Base-by-base conservation (phyloP, 495 filamentous ascomycete species). In the Penicillium nucicola region DNA sequence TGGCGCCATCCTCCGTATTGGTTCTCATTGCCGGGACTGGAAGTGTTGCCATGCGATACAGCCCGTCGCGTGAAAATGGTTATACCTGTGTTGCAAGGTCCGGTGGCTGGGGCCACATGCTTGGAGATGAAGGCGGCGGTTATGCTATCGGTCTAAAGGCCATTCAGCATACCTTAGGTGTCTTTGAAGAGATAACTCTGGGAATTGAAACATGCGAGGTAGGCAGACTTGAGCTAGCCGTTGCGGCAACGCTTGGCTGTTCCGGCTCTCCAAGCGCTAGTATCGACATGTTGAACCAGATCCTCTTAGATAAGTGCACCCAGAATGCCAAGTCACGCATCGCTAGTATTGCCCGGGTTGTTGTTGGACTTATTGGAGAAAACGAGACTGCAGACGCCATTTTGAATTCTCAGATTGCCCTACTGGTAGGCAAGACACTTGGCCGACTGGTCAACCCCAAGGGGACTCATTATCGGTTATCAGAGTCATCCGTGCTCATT, bases 81-180 rank as follows among this genome's bases (percentile, higher is more conserved):
- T 56, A 60, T 31, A 14, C 43, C 6, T 60, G 61, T 10, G 46
- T 59, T n/a, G 61, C 58, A 25, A 65, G 65, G 5, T 54, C 61
- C 5, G 70, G 68, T 5, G 70, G 70, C 5, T 74, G 68, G 70
- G 68, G 68, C 6, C 60, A 69, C 40, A 48, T 70, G 14, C 53
- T 74, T 5, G 67, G 70, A 0, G 69, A 74, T 32, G 65, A 72
- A 36, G 70, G 67, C 1, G 62, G 63, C 1, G 69, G 67, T 4
- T 70, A 68, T 50, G 57, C 58, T 2, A 72, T 74, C 10, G 70
- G 69, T 5, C 40, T 64, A 14, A 52, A 58, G 30, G 65, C 65
- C 0, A 56, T 67, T 25, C 61, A 61, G 32, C 50, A 62, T n/a
- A 59, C 67, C 1, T 46, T 73, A 3, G 42, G n/a, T 9, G 42